phyloP scores from a whole-genome alignment of 345 rosid species.

The Arabis alpina region DNA sequence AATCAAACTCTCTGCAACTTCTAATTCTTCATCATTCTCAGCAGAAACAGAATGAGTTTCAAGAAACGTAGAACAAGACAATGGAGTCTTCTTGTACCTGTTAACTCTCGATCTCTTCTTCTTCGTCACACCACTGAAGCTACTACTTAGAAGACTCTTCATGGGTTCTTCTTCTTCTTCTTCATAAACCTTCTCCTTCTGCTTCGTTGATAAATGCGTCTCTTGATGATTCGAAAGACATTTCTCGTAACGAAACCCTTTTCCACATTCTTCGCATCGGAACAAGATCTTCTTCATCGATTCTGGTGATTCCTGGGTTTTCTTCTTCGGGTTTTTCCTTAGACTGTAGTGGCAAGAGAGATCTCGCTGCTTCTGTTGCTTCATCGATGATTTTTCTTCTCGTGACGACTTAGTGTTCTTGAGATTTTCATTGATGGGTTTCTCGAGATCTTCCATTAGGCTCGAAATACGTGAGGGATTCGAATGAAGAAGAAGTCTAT shows the following conservation, averaged over 20 bases:
- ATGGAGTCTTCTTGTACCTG: constrained; percentile 55
- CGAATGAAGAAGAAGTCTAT: constrained; percentile 20
- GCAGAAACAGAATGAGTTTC: constrained; percentile 46
- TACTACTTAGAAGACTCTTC: constrained; percentile 34
- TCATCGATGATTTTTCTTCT: constrained; percentile 25
- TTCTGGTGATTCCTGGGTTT: constrained; percentile 52
- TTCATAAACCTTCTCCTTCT: constrained; percentile 37
- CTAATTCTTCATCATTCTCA: constrained; percentile 49
- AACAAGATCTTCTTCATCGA: constrained; percentile 46
- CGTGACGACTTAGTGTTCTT: constrained; percentile 41
- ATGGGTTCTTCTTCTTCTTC: constrained; percentile 25
- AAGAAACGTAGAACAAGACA: constrained; percentile 51
- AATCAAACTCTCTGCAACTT: constrained; percentile 60
- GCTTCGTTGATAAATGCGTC: constrained; percentile 20
- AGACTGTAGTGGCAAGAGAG: constrained; percentile 51
- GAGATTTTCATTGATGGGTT: constrained; percentile 48
- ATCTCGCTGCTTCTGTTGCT: constrained; percentile 11
- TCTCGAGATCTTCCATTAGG: constrained; percentile 37
- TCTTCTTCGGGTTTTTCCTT: constrained; percentile 73
- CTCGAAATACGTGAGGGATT: constrained; percentile 15
- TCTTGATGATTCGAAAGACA: constrained; percentile 40
- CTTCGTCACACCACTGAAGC: constrained; percentile 39
- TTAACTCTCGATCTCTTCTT: constrained; percentile 58
- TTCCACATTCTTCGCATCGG: constrained; percentile 55
- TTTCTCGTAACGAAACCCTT: constrained; percentile 49